Conservation (phyloP, 2,329 filamentous ascomycete genomes). For the Colletotrichum neosansevieriae region DNA sequence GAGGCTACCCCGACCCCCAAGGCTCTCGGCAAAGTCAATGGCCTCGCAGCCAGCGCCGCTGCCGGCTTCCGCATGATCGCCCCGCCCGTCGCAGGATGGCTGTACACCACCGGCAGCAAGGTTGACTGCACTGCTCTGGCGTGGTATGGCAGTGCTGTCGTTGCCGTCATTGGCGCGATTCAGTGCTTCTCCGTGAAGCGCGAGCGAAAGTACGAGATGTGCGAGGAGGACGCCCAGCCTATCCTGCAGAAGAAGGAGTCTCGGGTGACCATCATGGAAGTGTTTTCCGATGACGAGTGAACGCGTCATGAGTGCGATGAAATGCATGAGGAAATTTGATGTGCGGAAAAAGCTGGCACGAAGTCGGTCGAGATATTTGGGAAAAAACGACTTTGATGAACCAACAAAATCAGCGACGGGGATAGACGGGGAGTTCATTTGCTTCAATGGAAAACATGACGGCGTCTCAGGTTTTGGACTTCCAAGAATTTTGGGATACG, state of each 20-base stretch:
- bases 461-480: slow-evolving; percentile 10
- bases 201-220: slow-evolving; percentile 35
- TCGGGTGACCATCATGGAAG: slow-evolving; percentile 32
- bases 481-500: not conserved
- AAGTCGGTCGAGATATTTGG: slow-evolving; percentile 6
- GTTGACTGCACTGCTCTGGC: slow-evolving; percentile 71
- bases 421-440: slow-evolving; percentile 36
- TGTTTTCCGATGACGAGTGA: slow-evolving; percentile 38
- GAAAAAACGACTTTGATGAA: slow-evolving; percentile 21
- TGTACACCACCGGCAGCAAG: slow-evolving; percentile 71
- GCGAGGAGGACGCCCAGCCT: slow-evolving; percentile 34
- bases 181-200: slow-evolving; percentile 69
- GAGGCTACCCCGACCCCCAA: slow-evolving; percentile 69
- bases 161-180: slow-evolving; percentile 67
- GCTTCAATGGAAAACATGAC: not conserved
- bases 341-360: not conserved
- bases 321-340: not conserved
- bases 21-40: slow-evolving; percentile 74
- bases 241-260: slow-evolving; percentile 32
- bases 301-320: slow-evolving; percentile 21
- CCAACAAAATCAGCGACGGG: slow-evolving; percentile 13
- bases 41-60: slow-evolving; percentile 73
- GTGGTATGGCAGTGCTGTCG: slow-evolving; percentile 72
- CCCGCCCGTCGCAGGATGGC: slow-evolving; percentile 72
- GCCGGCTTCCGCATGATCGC: slow-evolving; percentile 76